These are phyloP conservation scores for Geranium incanum DNA, from an alignment of 441 rosid genomes.

Conservation along the genomic window DNA sequence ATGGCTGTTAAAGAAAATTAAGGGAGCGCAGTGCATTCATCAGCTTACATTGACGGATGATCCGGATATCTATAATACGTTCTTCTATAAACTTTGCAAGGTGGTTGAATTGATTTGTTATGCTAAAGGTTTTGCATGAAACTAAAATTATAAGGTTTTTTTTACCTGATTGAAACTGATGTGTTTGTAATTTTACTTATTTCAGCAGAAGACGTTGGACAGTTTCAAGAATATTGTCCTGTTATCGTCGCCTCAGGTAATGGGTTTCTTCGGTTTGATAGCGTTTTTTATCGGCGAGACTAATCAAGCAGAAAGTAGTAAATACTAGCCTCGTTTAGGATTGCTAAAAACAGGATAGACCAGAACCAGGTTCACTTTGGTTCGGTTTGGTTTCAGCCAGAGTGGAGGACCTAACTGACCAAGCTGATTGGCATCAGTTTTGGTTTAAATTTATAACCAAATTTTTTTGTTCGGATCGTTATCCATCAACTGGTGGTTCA, in stretches of 20 bases:
- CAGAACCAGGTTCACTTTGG: too few relatives aligned
- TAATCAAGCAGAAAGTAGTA: too few relatives aligned
- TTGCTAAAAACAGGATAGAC: too few relatives aligned
- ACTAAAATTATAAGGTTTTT: neutral
- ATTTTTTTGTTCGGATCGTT: too few relatives aligned
- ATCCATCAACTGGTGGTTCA: too few relatives aligned
- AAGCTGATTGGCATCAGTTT: too few relatives aligned
- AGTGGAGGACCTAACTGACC: too few relatives aligned
- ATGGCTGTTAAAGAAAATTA: slow-evolving; percentile 85
- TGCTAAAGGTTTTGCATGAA: neutral
- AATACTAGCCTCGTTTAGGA: too few relatives aligned
- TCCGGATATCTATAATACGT: slow-evolving; percentile 61
- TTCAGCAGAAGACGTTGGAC: slow-evolving; percentile 84
- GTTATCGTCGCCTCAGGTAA: slow-evolving; percentile 85
- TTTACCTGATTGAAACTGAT: neutral
- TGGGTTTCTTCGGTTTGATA: neutral
- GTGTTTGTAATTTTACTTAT: slow-evolving; percentile 21
- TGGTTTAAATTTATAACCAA: too few relatives aligned
- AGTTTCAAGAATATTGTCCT: slow-evolving; percentile 62
- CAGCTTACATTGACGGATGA: slow-evolving; percentile 94
- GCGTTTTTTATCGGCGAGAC: too few relatives aligned
- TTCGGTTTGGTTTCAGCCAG: too few relatives aligned
- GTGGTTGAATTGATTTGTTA: slow-evolving; percentile 27
- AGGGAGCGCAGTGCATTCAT: slow-evolving; percentile 84
- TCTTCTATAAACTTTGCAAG: slow-evolving; percentile 78